Percentiles rank a stretch among this genome's conserved stretches.
Conservation (phyloP, 1,284 basidiomycete genomes). For the Irpex sp. region DNA sequence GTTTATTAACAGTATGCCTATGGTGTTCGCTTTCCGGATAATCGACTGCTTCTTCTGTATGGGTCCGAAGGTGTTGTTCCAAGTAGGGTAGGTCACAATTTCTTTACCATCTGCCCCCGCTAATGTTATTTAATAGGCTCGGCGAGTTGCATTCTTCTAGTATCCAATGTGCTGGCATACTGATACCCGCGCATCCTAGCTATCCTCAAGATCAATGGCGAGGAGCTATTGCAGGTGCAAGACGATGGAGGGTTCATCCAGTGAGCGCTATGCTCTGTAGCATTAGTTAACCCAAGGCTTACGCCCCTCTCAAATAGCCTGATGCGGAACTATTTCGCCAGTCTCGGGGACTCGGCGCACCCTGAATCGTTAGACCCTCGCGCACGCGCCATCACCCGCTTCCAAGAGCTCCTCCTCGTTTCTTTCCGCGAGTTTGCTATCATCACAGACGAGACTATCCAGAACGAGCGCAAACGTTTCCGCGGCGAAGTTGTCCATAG, state of each 20-base stretch:
- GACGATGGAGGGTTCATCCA: slow-evolving; percentile 98
- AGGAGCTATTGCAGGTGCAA: slow-evolving; percentile 89
- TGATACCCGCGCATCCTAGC: slow-evolving; percentile 43
- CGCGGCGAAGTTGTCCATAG: slow-evolving; percentile 89
- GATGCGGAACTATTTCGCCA: slow-evolving; percentile 93
- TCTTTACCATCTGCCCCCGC: background rate
- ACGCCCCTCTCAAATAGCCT: slow-evolving; percentile 43
- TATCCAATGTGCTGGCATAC: background rate
- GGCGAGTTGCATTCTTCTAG: slow-evolving; percentile 31
- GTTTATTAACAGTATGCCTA: slow-evolving; percentile 98
- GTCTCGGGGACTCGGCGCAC: slow-evolving; percentile 93
- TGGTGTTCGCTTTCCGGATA: slow-evolving; percentile 98
- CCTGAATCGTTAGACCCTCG: slow-evolving; percentile 87
- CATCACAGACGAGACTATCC: slow-evolving; percentile 95
- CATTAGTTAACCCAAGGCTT: too few species aligned
- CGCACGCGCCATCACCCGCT: slow-evolving; percentile 84
- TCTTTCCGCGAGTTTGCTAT: slow-evolving; percentile 97
- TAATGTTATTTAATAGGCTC: slow-evolving; percentile 27
- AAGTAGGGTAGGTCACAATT: slow-evolving; percentile 74
- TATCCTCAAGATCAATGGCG: slow-evolving; percentile 97
- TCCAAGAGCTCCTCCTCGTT: slow-evolving; percentile 94
- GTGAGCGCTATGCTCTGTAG: slow-evolving; percentile 37
- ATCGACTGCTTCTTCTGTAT: slow-evolving; percentile 99
- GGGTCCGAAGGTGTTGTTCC: slow-evolving; percentile 98
- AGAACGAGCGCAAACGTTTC: slow-evolving; percentile 82